Conservation (phyloP, 179 eudicot species). For the Silene coronaria region DNA sequence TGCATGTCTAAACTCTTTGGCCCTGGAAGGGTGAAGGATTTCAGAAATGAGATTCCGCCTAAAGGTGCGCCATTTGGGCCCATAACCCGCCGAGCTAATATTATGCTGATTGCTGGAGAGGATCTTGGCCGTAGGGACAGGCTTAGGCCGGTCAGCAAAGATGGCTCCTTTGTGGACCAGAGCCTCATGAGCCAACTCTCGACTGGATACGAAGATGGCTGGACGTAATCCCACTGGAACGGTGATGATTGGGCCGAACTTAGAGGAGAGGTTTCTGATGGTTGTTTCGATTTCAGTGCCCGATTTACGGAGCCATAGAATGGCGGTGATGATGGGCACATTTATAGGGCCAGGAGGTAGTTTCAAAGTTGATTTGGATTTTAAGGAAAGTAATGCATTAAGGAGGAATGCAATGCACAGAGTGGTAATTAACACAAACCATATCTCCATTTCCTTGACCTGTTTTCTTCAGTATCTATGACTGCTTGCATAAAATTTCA, state of each 20-base stretch:
- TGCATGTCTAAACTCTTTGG: conserved; percentile 18
- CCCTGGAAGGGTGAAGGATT: conserved; percentile 24
- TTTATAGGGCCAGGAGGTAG: conserved; percentile 12
- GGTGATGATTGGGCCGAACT: conserved; percentile 16
- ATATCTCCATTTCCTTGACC: not conserved
- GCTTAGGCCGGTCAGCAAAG: conserved; percentile 25
- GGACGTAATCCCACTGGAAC: conserved; percentile 14
- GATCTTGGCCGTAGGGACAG: conserved; percentile 15
- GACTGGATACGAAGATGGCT: conserved; percentile 20
- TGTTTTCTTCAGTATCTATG: not conserved
- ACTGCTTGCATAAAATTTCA: not conserved
- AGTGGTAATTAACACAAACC: conserved; percentile 7
- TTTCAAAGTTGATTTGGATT: not conserved
- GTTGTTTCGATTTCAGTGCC: conserved; percentile 14
- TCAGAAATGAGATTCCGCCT: conserved; percentile 21
- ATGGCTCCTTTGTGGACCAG: conserved; percentile 23
- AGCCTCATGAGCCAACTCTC: conserved; percentile 23
- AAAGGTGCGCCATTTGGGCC: conserved; percentile 22
- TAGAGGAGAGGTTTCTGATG: conserved; percentile 9
- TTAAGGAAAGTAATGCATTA: conserved; percentile 2
- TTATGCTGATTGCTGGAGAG: conserved; percentile 22
- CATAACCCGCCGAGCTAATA: conserved; percentile 23
- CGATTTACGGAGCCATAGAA: conserved; percentile 11
- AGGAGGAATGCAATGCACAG: conserved; percentile 2
- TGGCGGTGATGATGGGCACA: conserved; percentile 8